A percentile compares a stretch with the other conserved stretches of the same genome.
phyloP scores from a whole-genome alignment of 2,329 filamentous ascomycete species.

The Laburnicola sp. region DNA sequence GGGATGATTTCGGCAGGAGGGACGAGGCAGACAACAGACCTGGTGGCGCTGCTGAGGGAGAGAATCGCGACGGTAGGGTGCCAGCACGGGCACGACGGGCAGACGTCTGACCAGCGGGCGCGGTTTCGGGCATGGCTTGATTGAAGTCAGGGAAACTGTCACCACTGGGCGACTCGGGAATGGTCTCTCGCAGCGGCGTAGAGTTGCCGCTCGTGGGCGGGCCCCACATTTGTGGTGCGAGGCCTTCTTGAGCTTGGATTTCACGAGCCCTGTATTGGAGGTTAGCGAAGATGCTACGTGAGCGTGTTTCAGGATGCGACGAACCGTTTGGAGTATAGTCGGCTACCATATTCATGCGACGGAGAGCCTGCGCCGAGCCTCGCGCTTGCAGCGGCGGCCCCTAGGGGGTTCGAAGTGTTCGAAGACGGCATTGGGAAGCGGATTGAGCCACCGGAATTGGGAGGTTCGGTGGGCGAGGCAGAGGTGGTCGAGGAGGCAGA shows the following conservation, averaged over 20 bases:
- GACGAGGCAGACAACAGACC: constrained; percentile 57
- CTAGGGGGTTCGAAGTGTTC: constrained; percentile 59
- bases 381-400: constrained; percentile 57
- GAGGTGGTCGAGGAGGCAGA: constrained; percentile 79
- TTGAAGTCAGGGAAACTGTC: constrained; percentile 94
- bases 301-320: constrained; percentile 46
- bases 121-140: constrained; percentile 67
- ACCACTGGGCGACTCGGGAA: constrained; percentile 88
- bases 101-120: constrained; percentile 62
- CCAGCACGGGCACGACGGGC: constrained; percentile 84
- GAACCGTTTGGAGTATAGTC: constrained; percentile 92
- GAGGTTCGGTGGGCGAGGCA: constrained; percentile 77
- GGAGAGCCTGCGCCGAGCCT: constrained; percentile 93
- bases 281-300: constrained; percentile 33
- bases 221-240: constrained; percentile 77
- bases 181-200: constrained; percentile 93
- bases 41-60: constrained; percentile 68
- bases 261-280: constrained; percentile 73
- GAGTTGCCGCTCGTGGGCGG: constrained; percentile 96
- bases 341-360: constrained; percentile 80
- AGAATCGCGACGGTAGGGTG: constrained; percentile 94
- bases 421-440: constrained; percentile 75
- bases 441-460: constrained; percentile 60
- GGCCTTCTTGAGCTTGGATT: constrained; percentile 94
- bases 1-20: constrained; percentile 74